phyloP scores from a whole-genome alignment of 2,329 filamentous ascomycete species.

The Neodidymelliopsis sp. region DNA sequence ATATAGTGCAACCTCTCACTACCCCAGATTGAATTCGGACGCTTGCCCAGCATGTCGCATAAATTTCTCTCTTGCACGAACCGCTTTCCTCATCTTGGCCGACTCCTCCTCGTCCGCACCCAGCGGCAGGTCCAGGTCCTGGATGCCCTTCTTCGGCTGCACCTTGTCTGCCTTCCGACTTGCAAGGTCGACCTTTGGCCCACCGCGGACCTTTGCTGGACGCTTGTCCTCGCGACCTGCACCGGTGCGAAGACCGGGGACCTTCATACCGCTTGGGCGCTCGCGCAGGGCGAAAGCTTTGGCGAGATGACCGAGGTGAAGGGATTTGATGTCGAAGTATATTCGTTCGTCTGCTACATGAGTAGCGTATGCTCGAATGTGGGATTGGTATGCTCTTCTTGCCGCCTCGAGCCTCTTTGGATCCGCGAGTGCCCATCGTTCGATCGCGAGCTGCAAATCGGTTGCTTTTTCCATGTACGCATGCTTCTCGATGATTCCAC shows the following conservation, averaged over 20 bases:
- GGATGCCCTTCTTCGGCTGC: constrained; percentile 26
- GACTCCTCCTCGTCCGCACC: constrained; percentile 63
- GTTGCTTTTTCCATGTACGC: constrained; percentile 73
- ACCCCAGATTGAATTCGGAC: constrained; percentile 74
- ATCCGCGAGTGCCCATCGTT: constrained; percentile 70
- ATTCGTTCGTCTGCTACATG: constrained; percentile 84
- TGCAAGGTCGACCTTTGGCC: constrained; percentile 43
- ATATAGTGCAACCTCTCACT: no score
- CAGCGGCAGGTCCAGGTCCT: constrained; percentile 42
- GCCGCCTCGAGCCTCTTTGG: constrained; percentile 79
- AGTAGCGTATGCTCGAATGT: constrained; percentile 93
- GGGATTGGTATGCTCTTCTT: constrained; percentile 85
- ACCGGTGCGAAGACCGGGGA: constrained; percentile 59
- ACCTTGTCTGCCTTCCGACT: constrained; percentile 46
- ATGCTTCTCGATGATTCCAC: constrained; percentile 49
- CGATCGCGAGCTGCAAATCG: constrained; percentile 70
- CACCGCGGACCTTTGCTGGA: constrained; percentile 53
- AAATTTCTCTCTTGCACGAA: constrained; percentile 54
- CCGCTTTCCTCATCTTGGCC: constrained; percentile 69
- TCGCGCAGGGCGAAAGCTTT: constrained; percentile 94
- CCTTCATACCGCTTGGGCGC: constrained; percentile 79
- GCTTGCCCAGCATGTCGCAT: constrained; percentile 62
- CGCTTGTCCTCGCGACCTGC: constrained; percentile 41
- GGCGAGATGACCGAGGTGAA: constrained; percentile 91
- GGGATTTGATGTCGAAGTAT: constrained; percentile 89